phyloP scores from a whole-genome alignment of 306 rosid genomes.

The Dalbergia cultrata region DNA sequence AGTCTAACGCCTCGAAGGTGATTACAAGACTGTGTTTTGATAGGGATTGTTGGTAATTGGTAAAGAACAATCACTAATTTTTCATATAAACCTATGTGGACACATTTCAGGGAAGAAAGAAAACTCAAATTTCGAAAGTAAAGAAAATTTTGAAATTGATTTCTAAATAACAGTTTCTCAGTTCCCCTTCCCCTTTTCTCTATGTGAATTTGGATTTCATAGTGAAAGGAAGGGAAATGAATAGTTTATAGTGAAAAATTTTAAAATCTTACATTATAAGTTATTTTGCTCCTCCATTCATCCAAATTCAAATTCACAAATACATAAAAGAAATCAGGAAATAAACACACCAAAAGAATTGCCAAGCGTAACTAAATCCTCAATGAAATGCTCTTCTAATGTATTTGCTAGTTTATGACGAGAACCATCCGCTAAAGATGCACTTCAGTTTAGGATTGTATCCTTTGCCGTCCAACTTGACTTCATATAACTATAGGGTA shows the following conservation, averaged over 20 bases:
- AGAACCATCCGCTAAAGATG: no score
- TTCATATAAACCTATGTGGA: neutral
- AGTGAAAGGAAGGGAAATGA: no score
- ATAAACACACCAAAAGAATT: neutral
- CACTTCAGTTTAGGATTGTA: neutral
- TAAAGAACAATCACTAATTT: no score
- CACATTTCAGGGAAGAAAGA: neutral
- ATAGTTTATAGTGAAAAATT: no score
- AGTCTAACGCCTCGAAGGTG: neutral
- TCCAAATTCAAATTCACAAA: no score
- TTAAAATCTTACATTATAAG: no score
- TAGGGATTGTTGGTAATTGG: neutral
- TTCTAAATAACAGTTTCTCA: no score
- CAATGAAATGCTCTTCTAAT: neutral
- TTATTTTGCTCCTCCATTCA: neutral
- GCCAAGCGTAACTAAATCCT: neutral
- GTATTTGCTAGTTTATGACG: neutral
- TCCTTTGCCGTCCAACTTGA: constrained; percentile 22
- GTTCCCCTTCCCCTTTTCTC: neutral
- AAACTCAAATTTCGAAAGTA: no score
- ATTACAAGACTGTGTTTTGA: neutral
- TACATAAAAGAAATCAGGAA: neutral
- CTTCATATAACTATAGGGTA: constrained; percentile 2
- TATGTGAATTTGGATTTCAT: no score
- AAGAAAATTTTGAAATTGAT: no score